Percentiles rank a stretch among this genome's conserved stretches.
Evolutionary conservation across 2,329 filamentous ascomycete genomes (phyloP).

Genomic region (Cladorrhinum sp.): DNA sequence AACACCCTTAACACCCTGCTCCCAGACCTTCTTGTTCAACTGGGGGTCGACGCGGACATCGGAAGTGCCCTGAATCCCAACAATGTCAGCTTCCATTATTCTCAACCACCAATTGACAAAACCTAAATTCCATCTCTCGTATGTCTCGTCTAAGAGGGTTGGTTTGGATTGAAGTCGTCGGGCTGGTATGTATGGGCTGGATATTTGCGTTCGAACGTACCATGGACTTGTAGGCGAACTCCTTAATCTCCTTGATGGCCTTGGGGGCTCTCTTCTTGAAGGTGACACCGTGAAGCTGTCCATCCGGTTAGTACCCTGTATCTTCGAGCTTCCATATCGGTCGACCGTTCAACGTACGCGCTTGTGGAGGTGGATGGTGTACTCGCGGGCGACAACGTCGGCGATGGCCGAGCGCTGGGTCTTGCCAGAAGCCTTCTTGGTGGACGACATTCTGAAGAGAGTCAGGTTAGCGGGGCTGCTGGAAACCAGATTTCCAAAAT

Average conservation of each 20-base stretch:
- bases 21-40: conserved; percentile 99
- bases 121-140: background rate
- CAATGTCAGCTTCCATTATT: conserved; percentile 20
- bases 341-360: conserved; percentile 65
- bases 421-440: conserved; percentile 61
- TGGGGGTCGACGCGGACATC: conserved; percentile 98
- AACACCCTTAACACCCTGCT: conserved; percentile 97
- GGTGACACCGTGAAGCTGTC: conserved; percentile 87
- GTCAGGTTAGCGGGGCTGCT: conserved; percentile 29
- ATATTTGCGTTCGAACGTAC: conserved; percentile 54
- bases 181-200: background rate
- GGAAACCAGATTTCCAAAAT: background rate
- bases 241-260: conserved; percentile 99
- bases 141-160: background rate
- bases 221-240: conserved; percentile 91
- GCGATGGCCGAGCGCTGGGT: conserved; percentile 84
- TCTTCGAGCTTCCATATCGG: conserved; percentile 15
- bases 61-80: conserved; percentile 70
- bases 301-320: conserved; percentile 34
- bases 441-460: conserved; percentile 61
- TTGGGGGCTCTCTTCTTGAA: conserved; percentile 99
- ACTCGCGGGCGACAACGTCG: conserved; percentile 99
- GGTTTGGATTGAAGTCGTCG: conserved; percentile 2
- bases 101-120: background rate
- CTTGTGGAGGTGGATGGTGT: conserved; percentile 99